Conservation (phyloP, 768 basidiomycete species). For the Pleurotus eryngii region DNA sequence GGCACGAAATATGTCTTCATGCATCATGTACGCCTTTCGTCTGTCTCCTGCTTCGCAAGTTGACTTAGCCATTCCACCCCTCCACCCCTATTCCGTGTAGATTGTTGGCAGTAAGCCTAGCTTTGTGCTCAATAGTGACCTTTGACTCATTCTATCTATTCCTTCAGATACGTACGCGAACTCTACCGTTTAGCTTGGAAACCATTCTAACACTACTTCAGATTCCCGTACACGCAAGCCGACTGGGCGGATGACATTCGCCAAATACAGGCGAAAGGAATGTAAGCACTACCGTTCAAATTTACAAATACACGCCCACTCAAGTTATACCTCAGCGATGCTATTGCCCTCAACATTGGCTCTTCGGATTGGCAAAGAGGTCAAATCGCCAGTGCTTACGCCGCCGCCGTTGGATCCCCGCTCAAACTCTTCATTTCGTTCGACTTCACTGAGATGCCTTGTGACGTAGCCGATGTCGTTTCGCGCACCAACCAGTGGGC, state of each 20-base stretch:
- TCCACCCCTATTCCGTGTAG: constrained; percentile 18
- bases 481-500: constrained; percentile 43
- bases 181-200: neutral
- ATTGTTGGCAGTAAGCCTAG: constrained; percentile 44
- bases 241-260: constrained; percentile 42
- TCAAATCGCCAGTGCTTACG: constrained; percentile 48
- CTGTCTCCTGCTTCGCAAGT: neutral
- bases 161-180: constrained; percentile 38
- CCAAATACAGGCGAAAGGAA: constrained; percentile 36
- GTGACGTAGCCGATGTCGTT: constrained; percentile 40
- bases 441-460: constrained; percentile 52
- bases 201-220: constrained; percentile 11
- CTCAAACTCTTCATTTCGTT: constrained; percentile 59
- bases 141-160: neutral
- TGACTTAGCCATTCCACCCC: neutral
- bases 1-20: constrained; percentile 49
- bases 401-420: constrained; percentile 35
- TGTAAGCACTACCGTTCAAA: constrained; percentile 27
- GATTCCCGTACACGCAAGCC: constrained; percentile 34
- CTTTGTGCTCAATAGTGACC: neutral
- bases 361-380: constrained; percentile 46
- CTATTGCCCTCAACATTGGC: constrained; percentile 63
- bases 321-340: constrained; percentile 42
- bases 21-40: constrained; percentile 38
- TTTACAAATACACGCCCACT: neutral